Conservation (phyloP, 345 rosid genomes). For the Ceriops decandra region DNA sequence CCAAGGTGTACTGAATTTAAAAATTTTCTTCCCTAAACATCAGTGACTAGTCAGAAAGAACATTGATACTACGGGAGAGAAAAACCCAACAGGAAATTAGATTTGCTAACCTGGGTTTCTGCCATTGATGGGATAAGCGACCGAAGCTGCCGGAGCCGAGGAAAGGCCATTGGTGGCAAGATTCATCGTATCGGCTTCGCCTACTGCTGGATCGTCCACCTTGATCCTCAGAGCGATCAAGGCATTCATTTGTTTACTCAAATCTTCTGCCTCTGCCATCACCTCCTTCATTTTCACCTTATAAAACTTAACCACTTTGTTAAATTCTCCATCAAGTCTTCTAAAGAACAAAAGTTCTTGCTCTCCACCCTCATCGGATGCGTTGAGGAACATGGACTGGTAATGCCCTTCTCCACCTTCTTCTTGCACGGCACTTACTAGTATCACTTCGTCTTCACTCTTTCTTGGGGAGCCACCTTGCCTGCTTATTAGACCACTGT, state of each 20-base stretch:
- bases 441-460: slow-evolving; percentile 54
- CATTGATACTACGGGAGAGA: not conserved
- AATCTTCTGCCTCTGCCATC: slow-evolving; percentile 58
- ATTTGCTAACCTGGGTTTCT: slow-evolving; percentile 22
- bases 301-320: slow-evolving; percentile 55
- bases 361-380: slow-evolving; percentile 56
- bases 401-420: slow-evolving; percentile 20
- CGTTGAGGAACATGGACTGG: slow-evolving; percentile 50
- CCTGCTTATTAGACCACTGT: slow-evolving; percentile 60
- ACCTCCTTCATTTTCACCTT: slow-evolving; percentile 46
- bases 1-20: too few species aligned
- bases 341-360: slow-evolving; percentile 50
- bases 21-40: too few species aligned
- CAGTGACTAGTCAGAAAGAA: too few species aligned
- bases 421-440: slow-evolving; percentile 35
- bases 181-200: slow-evolving; percentile 14
- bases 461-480: slow-evolving; percentile 27
- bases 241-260: slow-evolving; percentile 71
- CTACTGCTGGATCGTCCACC: slow-evolving; percentile 45
- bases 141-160: slow-evolving; percentile 7
- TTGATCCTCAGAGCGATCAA: slow-evolving; percentile 69
- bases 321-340: slow-evolving; percentile 64
- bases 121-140: slow-evolving; percentile 27
- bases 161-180: slow-evolving; percentile 20
- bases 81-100: not conserved